Conservation (phyloP, 2,329 filamentous ascomycete species). For the Orbilia oligospora region DNA sequence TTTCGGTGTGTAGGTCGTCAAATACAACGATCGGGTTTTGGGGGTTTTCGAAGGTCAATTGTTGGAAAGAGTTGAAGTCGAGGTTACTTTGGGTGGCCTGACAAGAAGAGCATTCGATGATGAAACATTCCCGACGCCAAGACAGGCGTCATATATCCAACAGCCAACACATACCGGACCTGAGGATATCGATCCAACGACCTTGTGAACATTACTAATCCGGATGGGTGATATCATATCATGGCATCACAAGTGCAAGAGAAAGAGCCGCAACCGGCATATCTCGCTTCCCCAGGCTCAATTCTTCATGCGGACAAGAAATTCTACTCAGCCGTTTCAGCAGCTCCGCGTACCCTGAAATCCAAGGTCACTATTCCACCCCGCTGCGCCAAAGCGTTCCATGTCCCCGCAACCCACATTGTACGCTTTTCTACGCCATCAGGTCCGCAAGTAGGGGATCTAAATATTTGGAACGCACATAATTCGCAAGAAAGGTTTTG, state of each 20-base stretch:
- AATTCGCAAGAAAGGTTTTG: constrained; percentile 44
- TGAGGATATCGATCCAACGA: background rate
- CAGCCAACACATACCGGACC: constrained; percentile 46
- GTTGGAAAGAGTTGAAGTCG: constrained; percentile 38
- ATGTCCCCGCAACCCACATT: constrained; percentile 28
- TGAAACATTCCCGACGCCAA: constrained; percentile 55
- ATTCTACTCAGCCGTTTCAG: constrained; percentile 29
- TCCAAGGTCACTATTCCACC: constrained; percentile 26
- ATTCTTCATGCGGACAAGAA: constrained; percentile 40
- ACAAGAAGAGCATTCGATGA: constrained; percentile 51
- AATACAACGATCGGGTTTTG: constrained; percentile 34
- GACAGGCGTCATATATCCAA: constrained; percentile 37
- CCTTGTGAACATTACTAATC: background rate
- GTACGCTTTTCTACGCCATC: constrained; percentile 33
- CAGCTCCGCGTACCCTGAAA: constrained; percentile 29
- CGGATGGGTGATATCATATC: constrained; percentile 10
- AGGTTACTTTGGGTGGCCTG: constrained; percentile 52
- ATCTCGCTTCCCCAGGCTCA: constrained; percentile 28
- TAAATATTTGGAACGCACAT: constrained; percentile 33
- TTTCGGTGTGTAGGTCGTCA: constrained; percentile 29
- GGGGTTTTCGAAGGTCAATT: constrained; percentile 40
- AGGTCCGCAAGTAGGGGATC: constrained; percentile 38
- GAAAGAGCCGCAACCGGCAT: constrained; percentile 40
- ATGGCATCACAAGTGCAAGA: background rate
- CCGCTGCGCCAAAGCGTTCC: constrained; percentile 37